Base-by-base conservation (phyloP, 306 rosid genomes). In the Luffa aegyptiaca region DNA sequence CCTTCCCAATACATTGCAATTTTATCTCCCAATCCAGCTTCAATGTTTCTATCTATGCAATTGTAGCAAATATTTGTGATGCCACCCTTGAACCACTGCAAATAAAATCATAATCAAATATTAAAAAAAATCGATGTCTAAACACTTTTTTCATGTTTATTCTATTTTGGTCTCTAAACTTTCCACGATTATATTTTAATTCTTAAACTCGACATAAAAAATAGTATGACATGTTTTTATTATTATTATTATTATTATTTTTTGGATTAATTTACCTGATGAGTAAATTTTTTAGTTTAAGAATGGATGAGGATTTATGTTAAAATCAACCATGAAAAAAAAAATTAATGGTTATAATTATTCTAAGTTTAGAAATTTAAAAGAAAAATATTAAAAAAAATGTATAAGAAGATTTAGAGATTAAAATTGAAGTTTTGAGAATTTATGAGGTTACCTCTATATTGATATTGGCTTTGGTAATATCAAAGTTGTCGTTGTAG, bases 21-120 rank as follows among this genome's bases (percentile, higher is more conserved):
- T 80, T 90, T 91, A 48, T 90, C 90, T 51, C 97, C 98, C 18
- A 85, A 83, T 77, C 98, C 98, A 41, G 87, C 89, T 80, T 91
- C 97, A 56, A 94, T 84, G 76, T 91, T 86, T 81, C 89, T 88
- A 80, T 94, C 98, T 70, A 94, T 79, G 84, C 98, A 94, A 86
- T 94, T 94, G 81, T 92, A 94, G 81, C 93, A 88, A 68, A 94
- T 81, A 86, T 94, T 94, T 88, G 98, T 94, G 80, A 87, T 78
- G 36, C 98, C 98, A 48, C 95, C 97, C 83, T 91, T 94, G 90
- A 94, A 92, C 98, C 98, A 94, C 98, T 92, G 92, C 62, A 21
- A 12, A 44, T 1, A 0, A 17, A 68, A 57, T 18, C 5, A 55
- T 26, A 26, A 26, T 26, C 31, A 6, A 8, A 59, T 6, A 56